phyloP scores from a whole-genome alignment of 306 rosid genomes.

The Inga leiocalycina region DNA sequence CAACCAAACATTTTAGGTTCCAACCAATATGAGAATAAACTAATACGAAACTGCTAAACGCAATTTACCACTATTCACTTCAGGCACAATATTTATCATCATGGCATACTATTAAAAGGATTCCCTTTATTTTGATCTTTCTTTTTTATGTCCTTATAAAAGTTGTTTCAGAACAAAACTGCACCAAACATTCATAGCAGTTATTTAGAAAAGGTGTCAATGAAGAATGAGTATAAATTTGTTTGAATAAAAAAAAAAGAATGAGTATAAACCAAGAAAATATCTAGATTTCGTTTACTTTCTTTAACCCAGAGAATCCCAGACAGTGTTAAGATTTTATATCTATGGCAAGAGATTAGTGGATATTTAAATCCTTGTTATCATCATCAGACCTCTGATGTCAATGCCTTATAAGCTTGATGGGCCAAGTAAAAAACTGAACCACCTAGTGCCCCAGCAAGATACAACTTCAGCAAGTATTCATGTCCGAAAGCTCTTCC shows the following conservation, averaged over 20 bases:
- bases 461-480: constrained; percentile 77
- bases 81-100: background rate
- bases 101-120: background rate
- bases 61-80: constrained; percentile 1
- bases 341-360: constrained; percentile 4
- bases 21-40: background rate
- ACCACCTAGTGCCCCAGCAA: constrained; percentile 86
- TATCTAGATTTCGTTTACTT: constrained; percentile 7
- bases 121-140: background rate
- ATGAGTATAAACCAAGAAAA: background rate
- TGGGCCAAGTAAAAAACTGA: constrained; percentile 68
- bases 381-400: constrained; percentile 58
- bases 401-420: constrained; percentile 65
- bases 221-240: constrained; percentile 23
- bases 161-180: constrained; percentile 1
- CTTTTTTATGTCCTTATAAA: background rate
- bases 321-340: background rate
- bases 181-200: constrained; percentile 21
- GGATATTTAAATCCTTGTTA: constrained; percentile 22
- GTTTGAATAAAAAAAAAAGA: background rate
- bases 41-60: constrained; percentile 3
- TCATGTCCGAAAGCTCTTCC: constrained; percentile 69
- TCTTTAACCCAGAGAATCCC: background rate
- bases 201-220: constrained; percentile 23
- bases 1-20: background rate